Base-by-base conservation (phyloP, 768 basidiomycete species). In the Hemileccinum rubropunctum region DNA sequence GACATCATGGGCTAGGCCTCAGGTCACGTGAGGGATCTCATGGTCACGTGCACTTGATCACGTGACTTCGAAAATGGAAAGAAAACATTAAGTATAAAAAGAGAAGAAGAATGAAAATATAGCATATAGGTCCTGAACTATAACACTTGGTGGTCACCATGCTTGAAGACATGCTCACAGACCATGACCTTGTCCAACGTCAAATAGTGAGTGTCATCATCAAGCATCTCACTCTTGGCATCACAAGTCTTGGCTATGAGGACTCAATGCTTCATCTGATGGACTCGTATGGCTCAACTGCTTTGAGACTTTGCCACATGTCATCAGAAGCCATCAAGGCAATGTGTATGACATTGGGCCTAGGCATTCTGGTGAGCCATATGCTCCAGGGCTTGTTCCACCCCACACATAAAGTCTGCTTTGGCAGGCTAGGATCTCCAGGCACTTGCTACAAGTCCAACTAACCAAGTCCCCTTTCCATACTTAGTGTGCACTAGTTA, bases 221-320 rank as follows among this genome's bases (percentile, higher is more conserved):
- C 62, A 98, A 98, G 74, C 97, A 99, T 67, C 74, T 99, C 39
- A 93, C 97, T 4, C 81, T 99, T 27, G 97, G 97, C 37, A 93
- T 97, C 6, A 95, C 97, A 1, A 95, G 97, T 40, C 80, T 98
- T 23, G 95, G 95, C 1, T 95, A 92, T 61, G 97, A 99, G 71
- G 97, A 99, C 70, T 95, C 95, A 11, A 91, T 98, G 83, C 79
- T 93, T 45, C 97, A 99, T 64, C 72, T 98, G 42, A 91, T 98
- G 86, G 98, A 99, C 81, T 99, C 23, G 90, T 98, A 13, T 98
- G 95, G 95, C 97, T 97, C 2, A 98, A 98, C 66, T 95, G 94
- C 69, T 98, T 98, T 68, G 95, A 98, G 74, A 95, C 95, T 2
- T 92, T 88, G 13, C 97, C 97, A 6, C 97, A 99, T 71, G 95